Conservation (phyloP, 1,284 basidiomycete genomes). For the Sanguinoderma infundibulare region DNA sequence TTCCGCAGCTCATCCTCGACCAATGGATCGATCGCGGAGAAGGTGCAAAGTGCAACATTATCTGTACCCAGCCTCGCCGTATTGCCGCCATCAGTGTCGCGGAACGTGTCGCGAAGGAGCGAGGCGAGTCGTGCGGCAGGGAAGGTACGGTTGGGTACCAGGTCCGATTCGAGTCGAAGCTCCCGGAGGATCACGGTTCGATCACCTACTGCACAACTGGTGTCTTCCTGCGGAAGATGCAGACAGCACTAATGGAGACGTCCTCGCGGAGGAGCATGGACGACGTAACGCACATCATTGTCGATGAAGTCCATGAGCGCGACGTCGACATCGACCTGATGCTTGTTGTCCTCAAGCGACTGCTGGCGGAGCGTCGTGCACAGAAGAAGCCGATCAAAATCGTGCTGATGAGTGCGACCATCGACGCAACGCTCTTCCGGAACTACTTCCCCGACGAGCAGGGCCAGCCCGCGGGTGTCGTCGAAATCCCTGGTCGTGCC, state of each 20-base stretch:
- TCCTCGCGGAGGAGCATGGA: conserved; percentile 61
- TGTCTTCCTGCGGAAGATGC: conserved; percentile 88
- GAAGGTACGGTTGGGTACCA: conserved; percentile 83
- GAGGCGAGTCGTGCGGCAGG: conserved; percentile 77
- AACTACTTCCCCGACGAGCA: conserved; percentile 78
- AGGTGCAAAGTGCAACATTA: conserved; percentile 88
- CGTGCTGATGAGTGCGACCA: conserved; percentile 95
- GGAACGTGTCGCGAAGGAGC: conserved; percentile 89
- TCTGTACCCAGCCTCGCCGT: conserved; percentile 94
- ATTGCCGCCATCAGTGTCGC: conserved; percentile 95
- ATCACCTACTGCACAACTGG: conserved; percentile 96
- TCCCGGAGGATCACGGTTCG: conserved; percentile 83
- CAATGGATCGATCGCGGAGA: conserved; percentile 79
- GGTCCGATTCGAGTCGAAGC: conserved; percentile 88
- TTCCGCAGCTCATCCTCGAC: conserved; percentile 93
- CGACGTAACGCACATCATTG: conserved; percentile 87
- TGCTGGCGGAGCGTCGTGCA: conserved; percentile 78
- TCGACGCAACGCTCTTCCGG: conserved; percentile 90
- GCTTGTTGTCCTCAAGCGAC: conserved; percentile 88
- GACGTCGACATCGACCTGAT: conserved; percentile 95
- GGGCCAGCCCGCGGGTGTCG: conserved; percentile 72
- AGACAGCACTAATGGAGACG: conserved; percentile 67
- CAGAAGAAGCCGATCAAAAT: conserved; percentile 85
- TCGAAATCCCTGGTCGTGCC: conserved; percentile 91
- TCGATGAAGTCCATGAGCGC: conserved; percentile 97